phyloP scores from a whole-genome alignment of 2,329 filamentous ascomycete genomes.

The Pseudogymnoascus sp. region DNA sequence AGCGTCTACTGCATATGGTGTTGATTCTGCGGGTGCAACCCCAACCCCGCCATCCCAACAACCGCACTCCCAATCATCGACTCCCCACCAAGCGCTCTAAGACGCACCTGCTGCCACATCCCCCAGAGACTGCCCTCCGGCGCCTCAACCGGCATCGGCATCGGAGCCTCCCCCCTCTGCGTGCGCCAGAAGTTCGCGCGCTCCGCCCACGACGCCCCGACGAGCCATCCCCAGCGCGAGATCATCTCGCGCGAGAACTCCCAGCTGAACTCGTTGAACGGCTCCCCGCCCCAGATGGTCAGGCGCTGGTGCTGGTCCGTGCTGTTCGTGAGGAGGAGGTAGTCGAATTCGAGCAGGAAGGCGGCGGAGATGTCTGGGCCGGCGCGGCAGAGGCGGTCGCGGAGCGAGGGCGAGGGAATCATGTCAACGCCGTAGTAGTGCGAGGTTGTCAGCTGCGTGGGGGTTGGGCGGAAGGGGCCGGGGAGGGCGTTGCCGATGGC shows the following conservation, averaged over 20 bases:
- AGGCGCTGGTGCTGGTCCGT: slow-evolving; percentile 25
- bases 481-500: slow-evolving; percentile 28
- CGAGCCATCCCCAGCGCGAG: slow-evolving; percentile 33
- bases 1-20: not conserved
- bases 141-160: not conserved
- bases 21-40: not conserved
- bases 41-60: not conserved
- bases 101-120: not conserved
- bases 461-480: slow-evolving; percentile 29
- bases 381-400: slow-evolving; percentile 31
- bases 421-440: slow-evolving; percentile 36
- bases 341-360: slow-evolving; percentile 31
- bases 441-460: slow-evolving; percentile 31
- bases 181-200: slow-evolving; percentile 34
- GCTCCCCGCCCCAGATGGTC: slow-evolving; percentile 36
- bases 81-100: not conserved
- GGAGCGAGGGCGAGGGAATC: slow-evolving; percentile 32
- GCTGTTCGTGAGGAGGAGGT: not conserved
- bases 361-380: slow-evolving; percentile 29
- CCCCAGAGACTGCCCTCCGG: not conserved
- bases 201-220: slow-evolving; percentile 31
- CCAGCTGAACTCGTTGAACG: slow-evolving; percentile 34
- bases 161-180: slow-evolving; percentile 24
- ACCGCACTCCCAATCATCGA: not conserved
- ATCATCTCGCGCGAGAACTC: slow-evolving; percentile 33